These are phyloP conservation scores for Mycena filopes DNA, from an alignment of 768 basidiomycete genomes.

Conservation along the genomic window DNA sequence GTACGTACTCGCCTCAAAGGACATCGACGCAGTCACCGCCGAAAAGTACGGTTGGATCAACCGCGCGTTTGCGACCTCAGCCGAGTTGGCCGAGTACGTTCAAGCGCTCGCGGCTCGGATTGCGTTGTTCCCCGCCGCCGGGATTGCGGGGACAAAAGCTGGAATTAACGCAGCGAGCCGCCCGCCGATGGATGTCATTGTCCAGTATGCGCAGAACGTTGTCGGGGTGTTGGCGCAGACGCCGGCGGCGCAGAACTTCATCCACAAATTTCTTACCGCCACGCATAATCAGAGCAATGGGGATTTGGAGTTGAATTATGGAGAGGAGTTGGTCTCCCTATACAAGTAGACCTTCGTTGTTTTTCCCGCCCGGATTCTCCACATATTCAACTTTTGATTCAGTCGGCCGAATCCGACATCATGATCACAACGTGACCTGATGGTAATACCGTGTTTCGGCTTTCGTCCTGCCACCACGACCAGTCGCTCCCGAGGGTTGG, in stretches of 20 bases:
- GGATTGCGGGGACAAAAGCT: slow-evolving; percentile 3
- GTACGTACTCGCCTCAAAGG: background rate
- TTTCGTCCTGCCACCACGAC: too few relatives aligned
- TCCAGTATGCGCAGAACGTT: slow-evolving; percentile 14
- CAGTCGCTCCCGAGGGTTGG: too few relatives aligned
- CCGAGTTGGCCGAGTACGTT: background rate
- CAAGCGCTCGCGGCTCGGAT: slow-evolving; percentile 10
- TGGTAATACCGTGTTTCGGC: too few relatives aligned
- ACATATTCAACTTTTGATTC: too few relatives aligned
- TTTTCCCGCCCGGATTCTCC: background rate
- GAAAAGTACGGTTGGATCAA: slow-evolving; percentile 14
- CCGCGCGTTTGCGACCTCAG: background rate
- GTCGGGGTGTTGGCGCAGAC: background rate
- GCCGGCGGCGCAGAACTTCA: background rate
- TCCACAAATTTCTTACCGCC: background rate
- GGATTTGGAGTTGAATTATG: slow-evolving; percentile 12
- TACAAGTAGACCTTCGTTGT: background rate
- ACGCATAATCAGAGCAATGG: slow-evolving; percentile 11
- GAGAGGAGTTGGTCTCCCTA: background rate
- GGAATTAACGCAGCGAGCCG: slow-evolving; percentile 20
- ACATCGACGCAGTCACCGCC: slow-evolving; percentile 14
- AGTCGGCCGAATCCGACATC: too few relatives aligned
- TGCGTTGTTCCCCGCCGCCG: slow-evolving; percentile 10
- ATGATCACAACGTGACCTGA: too few relatives aligned
- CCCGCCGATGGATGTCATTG: slow-evolving; percentile 4